Conservation (phyloP, 306 rosid genomes). For the barrel medic (Medicago truncatula) region DNA sequence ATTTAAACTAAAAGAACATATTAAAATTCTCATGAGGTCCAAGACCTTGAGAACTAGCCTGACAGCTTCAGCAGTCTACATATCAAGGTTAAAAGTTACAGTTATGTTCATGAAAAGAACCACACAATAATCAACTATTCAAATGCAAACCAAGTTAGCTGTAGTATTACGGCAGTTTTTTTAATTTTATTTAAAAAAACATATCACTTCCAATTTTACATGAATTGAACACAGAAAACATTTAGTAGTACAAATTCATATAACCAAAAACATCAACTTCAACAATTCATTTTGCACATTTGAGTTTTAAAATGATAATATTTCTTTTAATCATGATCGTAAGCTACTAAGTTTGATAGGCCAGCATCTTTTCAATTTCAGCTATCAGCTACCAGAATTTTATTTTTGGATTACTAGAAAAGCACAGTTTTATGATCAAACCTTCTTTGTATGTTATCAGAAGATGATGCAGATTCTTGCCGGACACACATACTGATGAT, state of each 20-base stretch:
- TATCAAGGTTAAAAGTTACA: background rate
- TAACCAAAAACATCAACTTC: background rate
- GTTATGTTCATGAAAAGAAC: background rate
- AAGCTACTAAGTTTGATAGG: background rate
- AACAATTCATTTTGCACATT: slow-evolving; percentile 9
- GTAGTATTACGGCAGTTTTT: background rate
- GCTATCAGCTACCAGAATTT: background rate
- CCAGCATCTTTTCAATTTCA: slow-evolving; percentile 3
- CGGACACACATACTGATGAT: slow-evolving; percentile 70
- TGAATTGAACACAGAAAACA: background rate
- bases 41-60: slow-evolving; percentile 21
- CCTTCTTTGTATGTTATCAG: slow-evolving; percentile 93
- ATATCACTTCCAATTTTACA: background rate
- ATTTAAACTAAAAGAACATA: background rate
- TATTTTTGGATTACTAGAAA: slow-evolving; percentile 19
- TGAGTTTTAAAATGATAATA: background rate
- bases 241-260: slow-evolving; percentile 14
- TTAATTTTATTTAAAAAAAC: background rate
- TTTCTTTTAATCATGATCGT: background rate
- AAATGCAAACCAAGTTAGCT: background rate
- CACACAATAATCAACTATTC: background rate
- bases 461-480: slow-evolving; percentile 63
- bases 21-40: slow-evolving; percentile 20
- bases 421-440: slow-evolving; percentile 24
- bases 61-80: background rate